Evolutionary conservation across 2,329 filamentous ascomycete genomes (phyloP), one percentile per base, ranked within the genome.

Genomic region (Fusarium nurragi): DNA sequence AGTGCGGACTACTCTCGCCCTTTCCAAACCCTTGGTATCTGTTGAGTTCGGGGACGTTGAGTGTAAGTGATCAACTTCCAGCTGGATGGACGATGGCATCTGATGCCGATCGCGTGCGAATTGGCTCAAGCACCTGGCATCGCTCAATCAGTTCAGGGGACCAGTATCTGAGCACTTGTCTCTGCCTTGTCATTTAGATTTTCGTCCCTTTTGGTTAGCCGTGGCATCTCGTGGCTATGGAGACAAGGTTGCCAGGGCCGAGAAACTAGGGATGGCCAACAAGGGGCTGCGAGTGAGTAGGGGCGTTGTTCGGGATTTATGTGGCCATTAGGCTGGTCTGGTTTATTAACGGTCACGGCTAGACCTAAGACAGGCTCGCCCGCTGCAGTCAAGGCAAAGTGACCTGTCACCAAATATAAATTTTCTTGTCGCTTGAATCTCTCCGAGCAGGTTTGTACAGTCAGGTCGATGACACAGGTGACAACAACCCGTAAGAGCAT

Each of bases 281-380:
- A 60, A 52, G 64, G 67, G 64, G 58, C 53, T 21, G 45, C 41
- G 41, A 25, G 55, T 32, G 51, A 59, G 54, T 65, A 57, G 43
- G 48, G 55, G 53, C 25, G 32, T 6, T 34, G 9, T 18, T 34
- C 32, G 32, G 32, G 32, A 34, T 34, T 34, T 34, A 71, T 70
- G 69, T 70, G 68, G 58, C 67, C 43, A 67, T 55, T 60, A 54
- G 57, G 49, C 23, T 55, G 54, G 43, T 37, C 51, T 52, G 63
- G 52, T 32, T 49, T 39, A 71, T 49, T 39, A 71, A 71, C 62
- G 64, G 64, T 58, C 50, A 40, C 54, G 49, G 50, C 54, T 59
- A 60, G 37, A 53, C 59, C 41, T 54, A 51, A 60, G 28, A 54
- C 41, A 59, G 65, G 57, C 60, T 60, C 55, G 34, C 34, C 41